Percentiles rank a stretch among this genome's conserved stretches.
Evolutionary conservation across 352 stramenopile genomes (phyloP).

Genomic region (Globisporangium paroecandrum): DNA sequence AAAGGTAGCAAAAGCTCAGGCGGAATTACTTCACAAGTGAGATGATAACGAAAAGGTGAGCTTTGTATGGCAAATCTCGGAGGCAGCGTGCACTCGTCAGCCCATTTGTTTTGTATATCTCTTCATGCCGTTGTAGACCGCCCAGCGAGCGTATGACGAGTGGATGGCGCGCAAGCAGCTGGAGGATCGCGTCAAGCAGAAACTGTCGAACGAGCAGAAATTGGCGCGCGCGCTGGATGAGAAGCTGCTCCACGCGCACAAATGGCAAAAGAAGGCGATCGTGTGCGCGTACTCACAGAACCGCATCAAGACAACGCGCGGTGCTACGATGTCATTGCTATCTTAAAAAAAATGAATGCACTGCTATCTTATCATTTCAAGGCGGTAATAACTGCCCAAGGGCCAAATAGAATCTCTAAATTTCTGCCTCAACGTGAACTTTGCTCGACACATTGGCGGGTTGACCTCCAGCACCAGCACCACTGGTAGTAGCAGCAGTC

Average conservation of each 20-base stretch:
- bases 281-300: slow-evolving; percentile 75
- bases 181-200: slow-evolving; percentile 44
- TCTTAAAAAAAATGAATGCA: neutral
- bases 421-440: slow-evolving; percentile 42
- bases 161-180: slow-evolving; percentile 48
- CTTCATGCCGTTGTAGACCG: slow-evolving; percentile 4
- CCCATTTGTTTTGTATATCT: neutral
- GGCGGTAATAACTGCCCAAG: neutral
- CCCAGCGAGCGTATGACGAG: slow-evolving; percentile 23
- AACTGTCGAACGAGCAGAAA: slow-evolving; percentile 26
- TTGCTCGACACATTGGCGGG: slow-evolving; percentile 19
- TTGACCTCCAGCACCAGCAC: neutral
- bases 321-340: slow-evolving; percentile 9
- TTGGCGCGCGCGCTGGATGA: slow-evolving; percentile 25
- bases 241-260: slow-evolving; percentile 34
- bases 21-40: neutral
- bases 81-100: neutral
- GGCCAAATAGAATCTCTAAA: slow-evolving; percentile 14
- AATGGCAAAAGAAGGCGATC: slow-evolving; percentile 62
- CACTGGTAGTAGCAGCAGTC: neutral
- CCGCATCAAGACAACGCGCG: slow-evolving; percentile 2
- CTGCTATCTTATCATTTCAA: neutral
- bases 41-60: neutral
- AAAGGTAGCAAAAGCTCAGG: neutral
- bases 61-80: neutral